A percentile compares a stretch with the other conserved stretches of the same genome.
Conservation (phyloP, 1,284 basidiomycete genomes). For the Ganoderma sp. region DNA sequence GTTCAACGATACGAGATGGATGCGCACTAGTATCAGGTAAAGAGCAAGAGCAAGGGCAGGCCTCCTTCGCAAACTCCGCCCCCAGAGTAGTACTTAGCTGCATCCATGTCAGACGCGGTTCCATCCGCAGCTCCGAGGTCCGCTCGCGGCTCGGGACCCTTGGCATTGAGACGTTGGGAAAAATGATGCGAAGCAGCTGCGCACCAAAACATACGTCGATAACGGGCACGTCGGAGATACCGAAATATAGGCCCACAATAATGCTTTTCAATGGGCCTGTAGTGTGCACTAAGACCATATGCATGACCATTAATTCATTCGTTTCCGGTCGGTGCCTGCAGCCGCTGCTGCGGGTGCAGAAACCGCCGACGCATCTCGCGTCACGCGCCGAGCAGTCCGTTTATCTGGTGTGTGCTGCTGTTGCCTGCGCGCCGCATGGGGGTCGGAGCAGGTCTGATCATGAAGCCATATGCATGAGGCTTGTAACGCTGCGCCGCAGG, state of each 20-base stretch:
- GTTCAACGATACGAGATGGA: not conserved
- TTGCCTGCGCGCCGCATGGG: not conserved
- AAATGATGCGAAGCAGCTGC: not conserved
- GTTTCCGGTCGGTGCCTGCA: too few relatives aligned
- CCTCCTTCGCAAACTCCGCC: too few relatives aligned
- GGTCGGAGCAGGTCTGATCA: too few relatives aligned
- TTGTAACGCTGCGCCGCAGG: not conserved
- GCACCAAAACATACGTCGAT: not conserved
- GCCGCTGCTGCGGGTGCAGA: not conserved
- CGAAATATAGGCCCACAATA: not conserved
- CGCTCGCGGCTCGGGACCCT: not conserved
- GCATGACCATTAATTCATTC: not conserved
- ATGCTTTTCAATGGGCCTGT: not conserved
- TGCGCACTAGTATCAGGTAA: not conserved
- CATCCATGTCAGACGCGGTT: not conserved
- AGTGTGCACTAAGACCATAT: not conserved
- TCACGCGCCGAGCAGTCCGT: not conserved
- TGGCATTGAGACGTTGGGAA: not conserved
- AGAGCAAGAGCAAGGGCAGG: too few relatives aligned
- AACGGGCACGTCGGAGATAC: not conserved
- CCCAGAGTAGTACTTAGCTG: not conserved
- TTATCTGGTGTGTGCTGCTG: not conserved
- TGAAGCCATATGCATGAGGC: not conserved
- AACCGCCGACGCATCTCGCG: not conserved
- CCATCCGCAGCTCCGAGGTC: not conserved